Evolutionary conservation across 257 asterid species (phyloP), one percentile per base, ranked within the genome.

Genomic region (Fraxinus cuspidata): DNA sequence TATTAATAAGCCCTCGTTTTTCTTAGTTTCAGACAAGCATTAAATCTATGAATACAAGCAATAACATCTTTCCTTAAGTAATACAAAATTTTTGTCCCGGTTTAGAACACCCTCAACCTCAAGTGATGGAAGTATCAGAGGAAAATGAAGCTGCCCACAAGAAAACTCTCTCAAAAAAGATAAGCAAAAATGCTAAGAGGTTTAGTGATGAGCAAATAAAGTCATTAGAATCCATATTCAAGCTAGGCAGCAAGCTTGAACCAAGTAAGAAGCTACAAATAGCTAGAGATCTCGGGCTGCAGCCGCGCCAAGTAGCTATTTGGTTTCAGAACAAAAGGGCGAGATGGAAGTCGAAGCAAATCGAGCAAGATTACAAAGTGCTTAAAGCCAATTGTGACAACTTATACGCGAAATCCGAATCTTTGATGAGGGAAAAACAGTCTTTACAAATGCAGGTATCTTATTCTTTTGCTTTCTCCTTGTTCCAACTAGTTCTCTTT

Each of bases 291-390:
- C 87, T 88, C 0, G 89, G 84, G 28, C 64, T 88, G 65, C 83
- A 86, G 66, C 92, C 90, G 3, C 83, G 87, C 10, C 92, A 88
- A n/a, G 89, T 88, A 0, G 90, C 90, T 9, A 85, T 86, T 5
- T 88, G 92, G 92, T 88, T 88, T 69, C 92, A 88, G 28, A 88
- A 88, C 75, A 83, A 80, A 66, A 76, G 92, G 73, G 92, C 92
- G 0, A 47, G 91, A 67, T 87, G 91, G 89, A 89, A 79, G 32
- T 84, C 91, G 0, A 89, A 85, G 84, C 88, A 84, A 70, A 19
- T 85, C 19, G 89, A 89, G 87, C 83, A 87, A 8, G 88, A 87
- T 11, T 87, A 80, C 74, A 85, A 44, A 44, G 76, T 75, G 6
- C 88, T 89, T 58, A 82, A 60, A 79, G 78, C 85, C 0, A 83